Evolutionary conservation across 2,329 filamentous ascomycete species (phyloP).

Genomic region (Fonsecaea pedrosoi): DNA sequence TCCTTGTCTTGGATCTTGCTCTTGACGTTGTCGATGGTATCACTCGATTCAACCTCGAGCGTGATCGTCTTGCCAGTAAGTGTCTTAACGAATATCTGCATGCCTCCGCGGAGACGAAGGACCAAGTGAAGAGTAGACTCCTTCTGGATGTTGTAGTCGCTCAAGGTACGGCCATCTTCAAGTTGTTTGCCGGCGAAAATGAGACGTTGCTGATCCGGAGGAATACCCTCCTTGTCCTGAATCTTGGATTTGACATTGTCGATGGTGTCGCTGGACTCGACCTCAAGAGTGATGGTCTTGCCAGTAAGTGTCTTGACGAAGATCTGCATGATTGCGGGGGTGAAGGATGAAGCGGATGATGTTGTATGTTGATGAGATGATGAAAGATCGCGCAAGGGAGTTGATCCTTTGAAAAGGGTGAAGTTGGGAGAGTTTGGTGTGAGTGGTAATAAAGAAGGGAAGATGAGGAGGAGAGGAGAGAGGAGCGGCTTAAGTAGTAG

Average conservation of each 20-base stretch:
- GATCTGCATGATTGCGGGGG: slow-evolving; percentile 80
- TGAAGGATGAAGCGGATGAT: slow-evolving; percentile 33
- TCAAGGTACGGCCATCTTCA: slow-evolving; percentile 88
- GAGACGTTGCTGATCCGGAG: slow-evolving; percentile 91
- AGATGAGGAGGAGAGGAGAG: slow-evolving; percentile 30
- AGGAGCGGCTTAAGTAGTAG: slow-evolving; percentile 44
- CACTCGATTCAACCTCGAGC: slow-evolving; percentile 83
- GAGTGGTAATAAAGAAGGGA: slow-evolving; percentile 29
- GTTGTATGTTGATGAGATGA: slow-evolving; percentile 14
- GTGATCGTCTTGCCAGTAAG: slow-evolving; percentile 90
- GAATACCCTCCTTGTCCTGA: slow-evolving; percentile 96
- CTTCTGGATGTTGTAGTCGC: slow-evolving; percentile 96
- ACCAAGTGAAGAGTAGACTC: slow-evolving; percentile 85
- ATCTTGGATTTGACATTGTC: slow-evolving; percentile 98
- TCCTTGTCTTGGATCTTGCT: slow-evolving; percentile 81
- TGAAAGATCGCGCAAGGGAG: slow-evolving; percentile 34
- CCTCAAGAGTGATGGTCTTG: slow-evolving; percentile 71
- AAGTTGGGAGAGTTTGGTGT: slow-evolving; percentile 27
- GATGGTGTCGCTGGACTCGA: slow-evolving; percentile 81
- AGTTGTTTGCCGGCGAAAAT: slow-evolving; percentile 98
- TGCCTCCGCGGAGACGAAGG: slow-evolving; percentile 83
- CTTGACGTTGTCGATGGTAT: slow-evolving; percentile 95
- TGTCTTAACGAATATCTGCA: slow-evolving; percentile 65
- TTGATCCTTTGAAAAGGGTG: slow-evolving; percentile 26
- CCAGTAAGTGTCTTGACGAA: slow-evolving; percentile 71